These are phyloP conservation scores for Verticillium longisporum DNA, from an alignment of 2,329 filamentous ascomycete species.

Conservation along the genomic window DNA sequence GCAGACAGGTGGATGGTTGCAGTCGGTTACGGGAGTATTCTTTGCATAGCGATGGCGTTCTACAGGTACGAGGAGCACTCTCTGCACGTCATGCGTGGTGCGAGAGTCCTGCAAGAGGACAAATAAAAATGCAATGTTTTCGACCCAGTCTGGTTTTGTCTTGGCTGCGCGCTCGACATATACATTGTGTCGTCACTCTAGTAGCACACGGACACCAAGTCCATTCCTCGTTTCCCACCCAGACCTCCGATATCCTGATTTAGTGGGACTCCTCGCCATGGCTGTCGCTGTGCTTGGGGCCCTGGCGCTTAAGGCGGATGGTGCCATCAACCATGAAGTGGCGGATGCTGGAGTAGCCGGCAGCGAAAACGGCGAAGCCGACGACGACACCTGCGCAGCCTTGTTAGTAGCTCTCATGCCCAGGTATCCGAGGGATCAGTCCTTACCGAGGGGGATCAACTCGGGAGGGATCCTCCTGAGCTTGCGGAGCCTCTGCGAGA, in stretches of 20 bases:
- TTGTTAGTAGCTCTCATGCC: background rate
- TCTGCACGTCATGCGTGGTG: background rate
- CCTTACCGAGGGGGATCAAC: slow-evolving; percentile 83
- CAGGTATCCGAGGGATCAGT: slow-evolving; percentile 12
- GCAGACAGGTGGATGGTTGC: background rate
- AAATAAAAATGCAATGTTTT: slow-evolving; percentile 11
- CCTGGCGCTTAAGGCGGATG: slow-evolving; percentile 75
- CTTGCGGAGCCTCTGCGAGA: slow-evolving; percentile 89
- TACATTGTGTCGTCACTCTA: slow-evolving; percentile 7
- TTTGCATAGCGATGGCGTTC: slow-evolving; percentile 42
- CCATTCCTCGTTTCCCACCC: background rate
- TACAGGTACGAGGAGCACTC: slow-evolving; percentile 8
- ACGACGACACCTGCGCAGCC: slow-evolving; percentile 68
- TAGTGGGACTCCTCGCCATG: slow-evolving; percentile 26
- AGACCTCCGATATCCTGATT: slow-evolving; percentile 4
- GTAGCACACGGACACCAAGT: slow-evolving; percentile 3
- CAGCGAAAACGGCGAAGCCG: slow-evolving; percentile 73
- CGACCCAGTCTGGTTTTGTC: slow-evolving; percentile 1
- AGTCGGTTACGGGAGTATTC: background rate
- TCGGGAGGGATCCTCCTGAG: slow-evolving; percentile 88
- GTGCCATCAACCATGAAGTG: slow-evolving; percentile 90
- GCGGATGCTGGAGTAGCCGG: slow-evolving; percentile 70
- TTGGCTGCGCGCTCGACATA: slow-evolving; percentile 9
- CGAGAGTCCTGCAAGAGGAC: slow-evolving; percentile 4
- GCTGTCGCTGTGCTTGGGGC: slow-evolving; percentile 32